phyloP scores from a whole-genome alignment of 2,329 filamentous ascomycete species.

The Talaromyces marneffei region DNA sequence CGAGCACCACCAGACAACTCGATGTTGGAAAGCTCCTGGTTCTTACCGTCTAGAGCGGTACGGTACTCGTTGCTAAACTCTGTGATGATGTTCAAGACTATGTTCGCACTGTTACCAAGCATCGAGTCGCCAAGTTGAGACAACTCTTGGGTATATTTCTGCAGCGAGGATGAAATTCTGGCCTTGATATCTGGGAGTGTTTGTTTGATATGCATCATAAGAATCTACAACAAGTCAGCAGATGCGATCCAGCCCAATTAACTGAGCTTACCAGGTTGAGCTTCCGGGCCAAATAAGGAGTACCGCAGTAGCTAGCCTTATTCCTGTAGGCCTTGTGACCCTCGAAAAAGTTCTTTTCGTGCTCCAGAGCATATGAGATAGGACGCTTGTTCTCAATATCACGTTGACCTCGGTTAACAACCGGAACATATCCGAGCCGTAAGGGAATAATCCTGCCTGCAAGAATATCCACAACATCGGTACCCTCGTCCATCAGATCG shows the following conservation, averaged over 20 bases:
- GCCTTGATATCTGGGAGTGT: slow-evolving; percentile 98
- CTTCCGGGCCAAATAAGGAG: slow-evolving; percentile 92
- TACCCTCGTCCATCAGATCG: slow-evolving; percentile 97
- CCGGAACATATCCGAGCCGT: slow-evolving; percentile 89
- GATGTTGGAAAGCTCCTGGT: slow-evolving; percentile 86
- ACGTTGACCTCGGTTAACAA: slow-evolving; percentile 94
- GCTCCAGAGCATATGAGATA: slow-evolving; percentile 83
- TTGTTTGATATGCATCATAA: slow-evolving; percentile 99
- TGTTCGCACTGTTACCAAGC: slow-evolving; percentile 92
- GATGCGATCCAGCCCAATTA: neutral
- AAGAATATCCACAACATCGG: slow-evolving; percentile 96
- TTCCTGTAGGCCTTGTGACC: slow-evolving; percentile 98
- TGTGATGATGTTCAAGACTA: slow-evolving; percentile 96
- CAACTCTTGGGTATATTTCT: slow-evolving; percentile 84
- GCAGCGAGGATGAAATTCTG: slow-evolving; percentile 84
- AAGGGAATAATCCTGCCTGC: slow-evolving; percentile 95
- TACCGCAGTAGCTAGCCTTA: slow-evolving; percentile 98
- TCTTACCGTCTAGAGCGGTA: slow-evolving; percentile 92
- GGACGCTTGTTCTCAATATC: slow-evolving; percentile 98
- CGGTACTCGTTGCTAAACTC: slow-evolving; percentile 98
- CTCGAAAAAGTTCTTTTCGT: slow-evolving; percentile 96
- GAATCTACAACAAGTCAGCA: slow-evolving; percentile 52
- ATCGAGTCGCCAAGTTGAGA: slow-evolving; percentile 82
- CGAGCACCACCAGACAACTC: slow-evolving; percentile 94
- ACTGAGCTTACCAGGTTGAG: slow-evolving; percentile 64